Evolutionary conservation across 345 rosid genomes (phyloP).

Genomic region (Gossypium stocksii): DNA sequence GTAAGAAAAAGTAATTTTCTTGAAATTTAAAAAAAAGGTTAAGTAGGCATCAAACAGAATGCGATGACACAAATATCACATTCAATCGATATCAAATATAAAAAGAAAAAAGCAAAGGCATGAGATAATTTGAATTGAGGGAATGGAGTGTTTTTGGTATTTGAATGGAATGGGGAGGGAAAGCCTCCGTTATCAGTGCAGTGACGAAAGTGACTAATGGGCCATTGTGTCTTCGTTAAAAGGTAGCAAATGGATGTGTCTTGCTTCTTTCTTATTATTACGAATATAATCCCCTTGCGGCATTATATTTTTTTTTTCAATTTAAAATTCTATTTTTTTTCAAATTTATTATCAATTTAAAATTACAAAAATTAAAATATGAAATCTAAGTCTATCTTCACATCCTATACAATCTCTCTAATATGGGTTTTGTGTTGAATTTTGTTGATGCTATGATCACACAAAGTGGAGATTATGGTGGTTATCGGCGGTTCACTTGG

Average conservation of each 20-base stretch:
- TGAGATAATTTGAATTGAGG: not conserved
- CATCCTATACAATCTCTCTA: too few species aligned
- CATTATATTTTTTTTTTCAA: too few species aligned
- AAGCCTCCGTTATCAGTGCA: slow-evolving; percentile 1
- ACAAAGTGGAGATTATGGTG: too few species aligned
- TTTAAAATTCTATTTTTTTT: too few species aligned
- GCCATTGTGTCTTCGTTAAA: not conserved
- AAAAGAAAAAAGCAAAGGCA: not conserved
- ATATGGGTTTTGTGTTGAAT: too few species aligned
- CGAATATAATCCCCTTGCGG: not conserved
- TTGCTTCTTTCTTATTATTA: not conserved
- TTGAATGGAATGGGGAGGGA: not conserved
- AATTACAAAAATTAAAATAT: too few species aligned
- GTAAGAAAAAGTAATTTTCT: too few species aligned
- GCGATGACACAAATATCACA: not conserved
- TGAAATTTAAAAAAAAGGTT: too few species aligned
- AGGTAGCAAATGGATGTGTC: not conserved
- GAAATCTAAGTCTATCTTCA: too few species aligned
- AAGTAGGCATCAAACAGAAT: not conserved
- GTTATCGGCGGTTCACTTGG: too few species aligned
- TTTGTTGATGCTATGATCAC: too few species aligned
- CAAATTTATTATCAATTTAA: too few species aligned
- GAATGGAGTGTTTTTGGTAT: not conserved
- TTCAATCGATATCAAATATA: not conserved
- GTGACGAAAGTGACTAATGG: not conserved